These are phyloP conservation scores for Ampelomyces quisqualis DNA, from an alignment of 2,329 filamentous ascomycete species.

Conservation along the genomic window DNA sequence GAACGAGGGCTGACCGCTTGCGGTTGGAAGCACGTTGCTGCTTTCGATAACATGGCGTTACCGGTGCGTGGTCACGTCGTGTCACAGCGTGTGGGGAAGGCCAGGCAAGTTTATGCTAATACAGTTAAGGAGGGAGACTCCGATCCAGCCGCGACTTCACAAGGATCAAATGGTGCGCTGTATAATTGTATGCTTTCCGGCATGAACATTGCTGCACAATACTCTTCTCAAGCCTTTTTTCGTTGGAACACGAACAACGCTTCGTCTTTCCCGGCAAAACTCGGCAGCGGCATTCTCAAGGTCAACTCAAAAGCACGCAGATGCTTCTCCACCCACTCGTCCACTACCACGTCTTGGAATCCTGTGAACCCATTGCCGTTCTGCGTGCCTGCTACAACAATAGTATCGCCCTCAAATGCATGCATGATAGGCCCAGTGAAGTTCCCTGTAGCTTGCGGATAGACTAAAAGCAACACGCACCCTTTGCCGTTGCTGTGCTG, in stretches of 20 bases:
- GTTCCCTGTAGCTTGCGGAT: constrained; percentile 66
- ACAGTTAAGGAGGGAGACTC: too few relatives aligned
- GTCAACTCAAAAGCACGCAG: constrained; percentile 60
- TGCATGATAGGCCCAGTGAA: constrained; percentile 65
- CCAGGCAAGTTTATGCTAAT: too few relatives aligned
- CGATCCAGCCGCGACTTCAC: too few relatives aligned
- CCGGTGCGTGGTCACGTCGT: too few relatives aligned
- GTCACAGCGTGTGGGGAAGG: too few relatives aligned
- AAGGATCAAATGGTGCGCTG: too few relatives aligned
- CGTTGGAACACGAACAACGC: constrained; percentile 65
- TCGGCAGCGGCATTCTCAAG: constrained; percentile 67
- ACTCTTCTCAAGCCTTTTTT: constrained; percentile 22
- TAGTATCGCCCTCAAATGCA: constrained; percentile 62
- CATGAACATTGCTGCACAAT: too few relatives aligned
- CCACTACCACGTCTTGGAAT: constrained; percentile 64
- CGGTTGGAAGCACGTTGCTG: too few relatives aligned
- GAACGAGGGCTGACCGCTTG: too few relatives aligned
- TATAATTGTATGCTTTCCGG: too few relatives aligned
- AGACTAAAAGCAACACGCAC: constrained; percentile 67
- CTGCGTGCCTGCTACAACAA: constrained; percentile 74
- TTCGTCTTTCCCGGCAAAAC: constrained; percentile 76
- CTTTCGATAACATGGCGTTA: too few relatives aligned
- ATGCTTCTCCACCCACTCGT: constrained; percentile 64
- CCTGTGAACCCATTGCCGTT: constrained; percentile 73
- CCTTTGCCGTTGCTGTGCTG: constrained; percentile 50